Base-by-base conservation (phyloP, 2,329 filamentous ascomycete genomes). In the Fusarium acutatum region DNA sequence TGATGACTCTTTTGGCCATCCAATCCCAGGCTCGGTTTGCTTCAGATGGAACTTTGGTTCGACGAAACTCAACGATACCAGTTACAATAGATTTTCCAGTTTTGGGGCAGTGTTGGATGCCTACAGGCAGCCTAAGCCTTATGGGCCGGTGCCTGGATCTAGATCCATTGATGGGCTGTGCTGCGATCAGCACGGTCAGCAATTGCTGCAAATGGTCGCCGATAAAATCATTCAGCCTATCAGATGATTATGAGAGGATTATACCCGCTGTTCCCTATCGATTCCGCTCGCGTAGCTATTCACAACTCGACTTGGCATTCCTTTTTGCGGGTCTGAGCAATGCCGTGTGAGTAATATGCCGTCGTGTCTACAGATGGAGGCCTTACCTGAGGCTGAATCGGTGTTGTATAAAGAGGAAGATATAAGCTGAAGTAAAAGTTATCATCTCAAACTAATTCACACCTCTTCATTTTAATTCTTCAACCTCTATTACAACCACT, bases 301-400 rank as follows among this genome's bases (percentile, higher is more conserved):
- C 28, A 53, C 24, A 38, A 22, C 43, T 49, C 10, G 26, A 32
- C 38, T 50, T 24, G 37, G 24, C 52, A 32, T 32, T 54, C 37
- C 34, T 30, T 30, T 63, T 41, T 37, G 44, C 53, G 52, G 52
- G 46, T 18, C 47, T 22, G 57, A 38, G 24, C 34, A 57, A 44
- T 68, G 47, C 71, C 61, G 67, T 41, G 66, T 74, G 71, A 71
- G 71, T 69, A 74, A 72, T 43, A 72, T 13, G 22, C 67, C 61
- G 67, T 41, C 30, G n/a, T 37, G 43, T 53, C 53, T 69, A 54
- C 37, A 58, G 13, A 32, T 49, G 35, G 44, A 67, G 20, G 52
- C 44, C 32, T 35, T 46, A 3, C 2, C 28, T 13, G 7, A 17
- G 8, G 15, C n/a, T 4, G 22, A 40, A 46, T 53, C 11, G 20